Base-by-base conservation (phyloP, 352 stramenopile genomes). In the Pythium dissimile region DNA sequence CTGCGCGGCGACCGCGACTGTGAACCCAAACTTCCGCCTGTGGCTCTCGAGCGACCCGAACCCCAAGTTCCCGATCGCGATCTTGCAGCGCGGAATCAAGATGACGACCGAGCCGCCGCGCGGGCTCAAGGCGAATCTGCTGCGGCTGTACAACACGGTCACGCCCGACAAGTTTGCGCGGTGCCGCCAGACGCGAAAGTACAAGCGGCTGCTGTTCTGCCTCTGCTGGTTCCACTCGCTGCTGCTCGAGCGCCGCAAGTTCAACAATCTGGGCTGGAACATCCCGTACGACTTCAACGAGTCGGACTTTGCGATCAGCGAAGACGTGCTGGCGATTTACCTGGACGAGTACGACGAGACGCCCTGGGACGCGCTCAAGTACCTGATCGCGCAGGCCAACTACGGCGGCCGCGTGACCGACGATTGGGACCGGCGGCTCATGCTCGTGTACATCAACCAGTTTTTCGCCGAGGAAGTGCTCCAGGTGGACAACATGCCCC, bases 261-360 rank as follows among this genome's bases (percentile, higher is more conserved):
- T 98, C 59, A 98, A 97, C 64, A 94, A 96, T 27, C 75, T 98
- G 1, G 95, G 95, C 8, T 98, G 96, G 90, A 98, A 98, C 67
- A 97, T 98, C 21, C 95, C 94, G 20, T 99, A 98, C 75, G 95
- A 98, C 49, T 98, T 98, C 52, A 98, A 99, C 64, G 94, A 98
- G 59, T 94, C 88, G 5, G 95, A 98, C 72, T 98, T 98, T 73
- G 80, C 86, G 15, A 98, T 98, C 62, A 98, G 89, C 53, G 91
- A 98, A 50, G 93, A 98, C 59, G 88, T 98, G 24, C 68, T 98
- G 27, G 90, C 92, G 11, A 97, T 98, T 34, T 98, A 98, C 66
- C 70, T 98, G 18, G 83, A 95, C 51, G 80, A 94, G 62, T 96
- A 97, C 62, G 88, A 94, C 31, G 89, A 97, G 28, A 97, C 88